phyloP scores from a whole-genome alignment of 306 rosid genomes.

The Mucuna pruriens region DNA sequence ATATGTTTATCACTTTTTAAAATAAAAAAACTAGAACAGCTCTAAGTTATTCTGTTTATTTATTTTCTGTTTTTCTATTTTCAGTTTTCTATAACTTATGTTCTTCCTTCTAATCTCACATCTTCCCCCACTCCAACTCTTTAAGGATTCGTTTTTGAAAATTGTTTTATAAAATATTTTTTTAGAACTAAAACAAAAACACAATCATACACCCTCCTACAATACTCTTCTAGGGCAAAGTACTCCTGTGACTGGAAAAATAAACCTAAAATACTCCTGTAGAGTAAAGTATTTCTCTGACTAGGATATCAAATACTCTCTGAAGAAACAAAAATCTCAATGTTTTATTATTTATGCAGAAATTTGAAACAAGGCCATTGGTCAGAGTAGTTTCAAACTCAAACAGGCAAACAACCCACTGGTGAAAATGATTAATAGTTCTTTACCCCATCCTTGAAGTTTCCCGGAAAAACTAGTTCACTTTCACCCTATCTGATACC shows the following conservation, averaged over 20 bases:
- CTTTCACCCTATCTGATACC: constrained; percentile 21
- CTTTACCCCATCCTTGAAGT: constrained; percentile 17
- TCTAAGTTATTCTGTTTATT: background rate
- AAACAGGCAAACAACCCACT: constrained; percentile 17
- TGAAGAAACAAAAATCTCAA: background rate
- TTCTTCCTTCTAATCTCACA: background rate
- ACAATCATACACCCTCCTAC: background rate
- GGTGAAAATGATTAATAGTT: constrained; percentile 24
- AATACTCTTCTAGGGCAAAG: background rate
- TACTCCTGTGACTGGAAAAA: background rate
- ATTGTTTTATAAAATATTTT: background rate
- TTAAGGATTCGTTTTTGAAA: background rate
- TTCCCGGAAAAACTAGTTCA: background rate
- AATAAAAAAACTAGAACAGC: background rate
- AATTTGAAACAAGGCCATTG: constrained; percentile 29
- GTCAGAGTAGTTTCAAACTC: constrained; percentile 20
- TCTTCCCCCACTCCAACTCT: background rate
- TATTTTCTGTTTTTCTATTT: background rate
- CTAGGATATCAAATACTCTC: constrained; percentile 7
- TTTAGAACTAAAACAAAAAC: background rate
- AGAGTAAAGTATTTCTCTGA: background rate
- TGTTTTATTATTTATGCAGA: background rate
- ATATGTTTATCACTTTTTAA: too few species aligned
- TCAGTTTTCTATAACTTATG: too few species aligned
- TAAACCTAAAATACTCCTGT: constrained; percentile 11